These are phyloP conservation scores for Rhazya stricta DNA, from an alignment of 257 asterid species.

Conservation along the genomic window DNA sequence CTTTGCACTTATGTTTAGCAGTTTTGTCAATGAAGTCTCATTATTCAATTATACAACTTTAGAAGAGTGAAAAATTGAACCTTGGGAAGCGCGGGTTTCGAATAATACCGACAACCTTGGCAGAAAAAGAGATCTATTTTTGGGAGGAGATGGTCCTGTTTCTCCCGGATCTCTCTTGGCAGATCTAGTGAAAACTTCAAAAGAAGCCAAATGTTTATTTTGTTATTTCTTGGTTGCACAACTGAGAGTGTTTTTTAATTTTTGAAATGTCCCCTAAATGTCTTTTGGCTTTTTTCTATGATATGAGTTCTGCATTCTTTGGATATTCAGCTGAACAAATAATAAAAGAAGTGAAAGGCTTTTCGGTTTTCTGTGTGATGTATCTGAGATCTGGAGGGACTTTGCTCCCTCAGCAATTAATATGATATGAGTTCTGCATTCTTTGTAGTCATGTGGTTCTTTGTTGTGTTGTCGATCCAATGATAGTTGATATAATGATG, in stretches of 20 bases:
- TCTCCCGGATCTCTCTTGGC: background rate
- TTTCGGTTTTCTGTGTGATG: background rate
- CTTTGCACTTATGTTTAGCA: background rate
- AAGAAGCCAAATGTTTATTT: conserved; percentile 7
- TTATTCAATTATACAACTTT: background rate
- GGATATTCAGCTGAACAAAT: background rate
- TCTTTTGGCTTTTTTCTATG: background rate
- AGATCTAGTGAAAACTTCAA: conserved; percentile 1
- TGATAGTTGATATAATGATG: conserved; percentile 3
- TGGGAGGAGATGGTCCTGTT: background rate
- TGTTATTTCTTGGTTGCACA: background rate
- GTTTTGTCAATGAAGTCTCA: no score
- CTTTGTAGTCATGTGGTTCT: background rate
- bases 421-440: background rate
- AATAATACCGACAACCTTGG: no score
- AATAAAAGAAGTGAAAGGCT: background rate
- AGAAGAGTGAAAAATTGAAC: background rate
- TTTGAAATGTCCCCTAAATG: background rate
- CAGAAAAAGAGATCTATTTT: no score
- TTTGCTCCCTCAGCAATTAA: background rate
- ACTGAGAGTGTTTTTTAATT: conserved; percentile 5
- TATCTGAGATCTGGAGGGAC: background rate
- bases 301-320: background rate
- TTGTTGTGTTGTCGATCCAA: background rate
- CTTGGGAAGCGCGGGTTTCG: background rate